Base-by-base conservation (phyloP, 2,329 filamentous ascomycete species). In the Sphaerulina vaccinii region DNA sequence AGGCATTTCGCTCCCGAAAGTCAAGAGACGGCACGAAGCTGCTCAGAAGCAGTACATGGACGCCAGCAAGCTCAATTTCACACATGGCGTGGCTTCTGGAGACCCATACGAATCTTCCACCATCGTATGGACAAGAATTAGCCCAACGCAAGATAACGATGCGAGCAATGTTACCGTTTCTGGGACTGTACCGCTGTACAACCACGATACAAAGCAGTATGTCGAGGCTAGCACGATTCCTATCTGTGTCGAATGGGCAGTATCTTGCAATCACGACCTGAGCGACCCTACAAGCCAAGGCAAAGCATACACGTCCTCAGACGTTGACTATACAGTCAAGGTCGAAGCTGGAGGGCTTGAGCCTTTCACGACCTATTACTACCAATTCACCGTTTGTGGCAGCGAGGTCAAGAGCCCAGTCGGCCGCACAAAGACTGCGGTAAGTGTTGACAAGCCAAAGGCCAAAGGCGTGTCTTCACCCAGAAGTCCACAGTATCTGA, bases 241-340 rank as follows among this genome's bases (percentile, higher is more conserved):
- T 0, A 76, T 88, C 24, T 90, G 86, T 60, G 77, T 88, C 0
- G 75, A 84, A 27, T 90, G 82, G 75, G 79, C 78, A 51, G 78
- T 88, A n/a, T 75, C 76, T 11, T 69, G 71, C 16, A 75, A 78
- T 58, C 64, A 75, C 42, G 67, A 71, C n/a, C 72, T 79, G 23
- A 68, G 69, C 8, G 62, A 72, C 2, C 70, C 80, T 6, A 79
- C 81, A 1, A 74, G 78, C 44, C 73, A 72, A 1, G 86, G 86
- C 4, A 79, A 71, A 29, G 84, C 78, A 1, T 88, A 83, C 63
- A 90, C 87, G 0, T 86, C 79, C 29, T 85, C 81, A 1, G 86
- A 90, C 64, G 80, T 90, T 41, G 87, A 90, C 64, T 90, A 84
- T 65, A 90, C 86, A 0, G 73, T 89, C 54, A 88, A 88, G 75